Conservation (phyloP, 1,284 basidiomycete genomes). For the Ustilago curta region DNA sequence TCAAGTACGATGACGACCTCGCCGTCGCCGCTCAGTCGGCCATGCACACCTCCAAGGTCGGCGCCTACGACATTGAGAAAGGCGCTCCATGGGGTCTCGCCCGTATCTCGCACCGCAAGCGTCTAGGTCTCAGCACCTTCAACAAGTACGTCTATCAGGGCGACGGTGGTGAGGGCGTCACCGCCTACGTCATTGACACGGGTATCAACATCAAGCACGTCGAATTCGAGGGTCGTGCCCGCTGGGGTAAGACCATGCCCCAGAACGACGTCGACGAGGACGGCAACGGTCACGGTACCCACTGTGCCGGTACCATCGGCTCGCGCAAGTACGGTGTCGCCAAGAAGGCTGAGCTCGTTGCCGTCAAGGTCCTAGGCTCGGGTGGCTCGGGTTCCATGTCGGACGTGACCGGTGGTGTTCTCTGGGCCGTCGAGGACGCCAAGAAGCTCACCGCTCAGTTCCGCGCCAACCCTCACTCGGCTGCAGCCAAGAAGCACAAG, state of each 20-base stretch:
- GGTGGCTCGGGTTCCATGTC: constrained; percentile 96
- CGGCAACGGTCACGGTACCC: constrained; percentile 77
- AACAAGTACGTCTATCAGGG: constrained; percentile 83
- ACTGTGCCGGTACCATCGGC: constrained; percentile 77
- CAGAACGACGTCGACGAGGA: constrained; percentile 82
- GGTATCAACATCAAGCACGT: constrained; percentile 88
- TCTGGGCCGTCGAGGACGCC: constrained; percentile 82
- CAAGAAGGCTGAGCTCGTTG: constrained; percentile 89
- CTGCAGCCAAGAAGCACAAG: constrained; percentile 80
- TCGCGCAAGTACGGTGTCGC: constrained; percentile 89
- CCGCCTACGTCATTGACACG: constrained; percentile 80
- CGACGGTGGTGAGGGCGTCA: constrained; percentile 87
- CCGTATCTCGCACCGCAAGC: constrained; percentile 87
- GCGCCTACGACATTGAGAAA: constrained; percentile 73
- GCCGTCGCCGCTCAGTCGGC: constrained; percentile 72
- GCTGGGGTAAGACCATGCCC: constrained; percentile 69
- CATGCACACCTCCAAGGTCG: constrained; percentile 56
- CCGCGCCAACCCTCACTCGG: constrained; percentile 76
- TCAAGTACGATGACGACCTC: constrained; percentile 76
- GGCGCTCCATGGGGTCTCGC: constrained; percentile 96
- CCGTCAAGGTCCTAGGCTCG: constrained; percentile 94
- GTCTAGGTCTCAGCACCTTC: constrained; percentile 85
- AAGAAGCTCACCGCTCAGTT: constrained; percentile 74
- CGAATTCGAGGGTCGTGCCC: constrained; percentile 88
- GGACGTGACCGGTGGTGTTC: constrained; percentile 79